Base-by-base conservation (phyloP, 371 early-diverging fungal genomes). In the Rhizopus sp. region DNA sequence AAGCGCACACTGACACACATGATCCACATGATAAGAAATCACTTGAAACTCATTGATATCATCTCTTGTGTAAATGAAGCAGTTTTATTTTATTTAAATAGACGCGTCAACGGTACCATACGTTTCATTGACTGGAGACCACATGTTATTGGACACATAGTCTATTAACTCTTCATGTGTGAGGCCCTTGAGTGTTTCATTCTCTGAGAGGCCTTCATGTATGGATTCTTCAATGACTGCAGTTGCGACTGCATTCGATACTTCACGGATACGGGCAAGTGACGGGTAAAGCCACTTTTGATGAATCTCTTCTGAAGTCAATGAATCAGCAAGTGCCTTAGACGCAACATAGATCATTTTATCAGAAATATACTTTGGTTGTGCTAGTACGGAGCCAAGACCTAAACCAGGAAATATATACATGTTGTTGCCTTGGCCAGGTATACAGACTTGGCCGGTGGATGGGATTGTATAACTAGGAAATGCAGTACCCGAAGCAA, bases 401-500 rank as follows among this genome's bases (percentile, higher is more conserved):
- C 95, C 96, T 17, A 96, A 80, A 50, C 93, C 93, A 37, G 96
- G 96, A 86, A 92, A 92, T 33, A 90, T 86, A 64, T 89, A 91
- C 91, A 92, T 92, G 79, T 95, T 95, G 80, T 94, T 94, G 52
- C 94, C 95, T 80, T 95, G 95, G 15, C 92, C 94, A 10, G 94
- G 92, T 50, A 83, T 67, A 17, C 70, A 68, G 13, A 79, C 57
- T 50, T 82, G 71, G 16, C 77, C 72, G 9, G 89, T 86, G 31
- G 68, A 66, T 12, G 88, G 87, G 30, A 86, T 72, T 0, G 76
- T 83, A 69, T 87, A 90, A 15, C 76, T 59, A 35, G 95, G 95
- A 82, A 95, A 95, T 12, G 92, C 93, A 5, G 97, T 95, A 47
- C 97, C 97, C 4, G 93, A 93, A n/a, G 94, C 95, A 82, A 96